A percentile compares a stretch with the other conserved stretches of the same genome.
Evolutionary conservation across 768 basidiomycete species (phyloP).

Genomic region (Boletus rubescentipes): DNA sequence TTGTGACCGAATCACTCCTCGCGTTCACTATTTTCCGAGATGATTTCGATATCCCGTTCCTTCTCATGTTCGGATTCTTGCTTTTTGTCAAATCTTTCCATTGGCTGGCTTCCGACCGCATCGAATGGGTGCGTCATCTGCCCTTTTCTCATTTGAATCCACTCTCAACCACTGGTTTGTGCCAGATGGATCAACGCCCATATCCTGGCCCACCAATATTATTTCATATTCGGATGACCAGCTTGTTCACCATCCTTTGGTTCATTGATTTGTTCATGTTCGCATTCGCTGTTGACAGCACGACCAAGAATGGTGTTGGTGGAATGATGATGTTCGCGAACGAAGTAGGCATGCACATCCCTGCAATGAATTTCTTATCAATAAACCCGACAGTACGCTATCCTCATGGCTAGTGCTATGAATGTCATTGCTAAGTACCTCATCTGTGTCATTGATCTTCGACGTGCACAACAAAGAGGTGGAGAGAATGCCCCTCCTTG

Average conservation of each 20-base stretch:
- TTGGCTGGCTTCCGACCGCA: slow-evolving; percentile 92
- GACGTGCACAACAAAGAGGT: slow-evolving; percentile 72
- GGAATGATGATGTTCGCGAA: slow-evolving; percentile 95
- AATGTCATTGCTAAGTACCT: slow-evolving; percentile 81
- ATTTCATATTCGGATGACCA: slow-evolving; percentile 84
- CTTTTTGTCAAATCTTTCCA: slow-evolving; percentile 97
- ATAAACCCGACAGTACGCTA: slow-evolving; percentile 65
- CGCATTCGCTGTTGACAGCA: slow-evolving; percentile 75
- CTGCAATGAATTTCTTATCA: slow-evolving; percentile 7
- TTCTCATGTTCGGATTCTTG: slow-evolving; percentile 91
- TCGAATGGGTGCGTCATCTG: slow-evolving; percentile 81
- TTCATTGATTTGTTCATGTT: slow-evolving; percentile 75
- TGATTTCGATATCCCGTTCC: slow-evolving; percentile 91
- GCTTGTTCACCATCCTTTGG: slow-evolving; percentile 75
- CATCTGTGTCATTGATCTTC: slow-evolving; percentile 77
- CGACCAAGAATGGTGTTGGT: slow-evolving; percentile 74
- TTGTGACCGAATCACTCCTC: slow-evolving; percentile 92
- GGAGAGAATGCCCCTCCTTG: slow-evolving; percentile 87
- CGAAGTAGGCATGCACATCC: slow-evolving; percentile 56
- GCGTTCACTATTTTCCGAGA: slow-evolving; percentile 98
- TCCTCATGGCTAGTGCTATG: slow-evolving; percentile 76
- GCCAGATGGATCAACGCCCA: slow-evolving; percentile 96
- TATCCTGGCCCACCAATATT: slow-evolving; percentile 77
- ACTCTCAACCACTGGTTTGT: slow-evolving; percentile 6
- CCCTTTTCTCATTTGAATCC: neutral